These are phyloP conservation scores for Aegilops umbellulata DNA, from an alignment of 176 grass and related monocot genomes.

Conservation along the genomic window DNA sequence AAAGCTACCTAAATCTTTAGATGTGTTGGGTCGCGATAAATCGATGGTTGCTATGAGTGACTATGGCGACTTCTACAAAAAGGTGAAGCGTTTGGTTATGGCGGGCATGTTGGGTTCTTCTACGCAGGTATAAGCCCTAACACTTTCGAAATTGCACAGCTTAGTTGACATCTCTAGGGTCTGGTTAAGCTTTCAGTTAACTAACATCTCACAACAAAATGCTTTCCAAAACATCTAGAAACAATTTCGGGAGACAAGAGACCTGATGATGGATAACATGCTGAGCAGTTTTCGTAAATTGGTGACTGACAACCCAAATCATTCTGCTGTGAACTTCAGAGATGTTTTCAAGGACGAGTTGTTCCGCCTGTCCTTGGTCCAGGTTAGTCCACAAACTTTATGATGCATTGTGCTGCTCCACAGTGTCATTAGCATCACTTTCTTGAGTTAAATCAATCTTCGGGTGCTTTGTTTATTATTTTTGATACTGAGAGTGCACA, in stretches of 20 bases:
- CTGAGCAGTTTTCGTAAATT: neutral
- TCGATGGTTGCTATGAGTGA: slow-evolving; percentile 74
- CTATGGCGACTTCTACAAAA: slow-evolving; percentile 72
- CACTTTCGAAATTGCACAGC: neutral
- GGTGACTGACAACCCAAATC: slow-evolving; percentile 32
- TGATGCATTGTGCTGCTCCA: neutral
- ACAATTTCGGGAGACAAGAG: slow-evolving; percentile 44
- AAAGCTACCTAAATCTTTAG: neutral
- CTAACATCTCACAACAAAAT: neutral
- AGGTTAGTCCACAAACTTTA: slow-evolving; percentile 37
- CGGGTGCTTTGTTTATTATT: too few species aligned
- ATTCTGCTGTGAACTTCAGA: slow-evolving; percentile 54
- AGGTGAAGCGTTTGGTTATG: slow-evolving; percentile 71
- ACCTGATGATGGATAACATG: slow-evolving; percentile 53
- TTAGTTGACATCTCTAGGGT: neutral
- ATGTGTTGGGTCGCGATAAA: slow-evolving; percentile 60
- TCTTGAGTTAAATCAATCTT: neutral
- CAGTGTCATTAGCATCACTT: neutral
- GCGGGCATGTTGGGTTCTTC: slow-evolving; percentile 51
- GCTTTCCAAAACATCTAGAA: slow-evolving; percentile 47
- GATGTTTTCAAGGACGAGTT: slow-evolving; percentile 62
- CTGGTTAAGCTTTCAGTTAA: neutral
- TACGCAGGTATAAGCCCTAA: slow-evolving; percentile 51
- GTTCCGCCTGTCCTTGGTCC: slow-evolving; percentile 60
- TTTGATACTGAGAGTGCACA: too few species aligned